Conservation (phyloP, 805 yeast species). For the Nakazawaea pomicola region DNA sequence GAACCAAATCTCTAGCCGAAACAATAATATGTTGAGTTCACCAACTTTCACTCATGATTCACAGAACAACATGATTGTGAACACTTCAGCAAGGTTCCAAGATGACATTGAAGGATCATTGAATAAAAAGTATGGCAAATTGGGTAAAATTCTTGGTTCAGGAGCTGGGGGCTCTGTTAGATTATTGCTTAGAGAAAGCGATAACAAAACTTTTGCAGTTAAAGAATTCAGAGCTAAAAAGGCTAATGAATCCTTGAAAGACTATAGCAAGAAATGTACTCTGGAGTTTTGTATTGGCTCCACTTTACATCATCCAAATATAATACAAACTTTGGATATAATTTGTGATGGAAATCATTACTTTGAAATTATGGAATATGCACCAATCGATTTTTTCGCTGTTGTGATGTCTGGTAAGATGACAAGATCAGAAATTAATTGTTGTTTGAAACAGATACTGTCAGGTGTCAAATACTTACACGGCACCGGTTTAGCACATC, state of each 20-base stretch:
- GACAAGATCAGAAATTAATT: slow-evolving; percentile 77
- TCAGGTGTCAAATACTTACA: slow-evolving; percentile 73
- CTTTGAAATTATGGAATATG: slow-evolving; percentile 81
- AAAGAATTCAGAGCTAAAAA: slow-evolving; percentile 75
- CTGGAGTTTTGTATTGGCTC: slow-evolving; percentile 88
- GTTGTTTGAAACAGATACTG: slow-evolving; percentile 71
- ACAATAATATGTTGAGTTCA: slow-evolving; percentile 20
- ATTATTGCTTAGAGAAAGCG: slow-evolving; percentile 60
- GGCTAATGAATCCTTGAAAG: slow-evolving; percentile 65
- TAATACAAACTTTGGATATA: slow-evolving; percentile 72
- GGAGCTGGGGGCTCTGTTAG: slow-evolving; percentile 91
- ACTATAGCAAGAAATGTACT: slow-evolving; percentile 80
- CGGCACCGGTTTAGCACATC: slow-evolving; percentile 73
- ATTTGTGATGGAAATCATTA: slow-evolving; percentile 66
- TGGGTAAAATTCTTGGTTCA: slow-evolving; percentile 72
- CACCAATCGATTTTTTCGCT: slow-evolving; percentile 80
- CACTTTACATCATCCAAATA: slow-evolving; percentile 75
- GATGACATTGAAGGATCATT: slow-evolving; percentile 50
- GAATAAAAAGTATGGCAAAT: slow-evolving; percentile 60
- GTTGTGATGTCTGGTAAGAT: slow-evolving; percentile 83
- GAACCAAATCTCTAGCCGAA: slow-evolving; percentile 27
- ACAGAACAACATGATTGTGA: slow-evolving; percentile 34
- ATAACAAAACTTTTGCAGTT: slow-evolving; percentile 73
- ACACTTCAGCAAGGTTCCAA: slow-evolving; percentile 31
- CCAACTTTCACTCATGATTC: slow-evolving; percentile 35